phyloP scores from a whole-genome alignment of 1,284 basidiomycete species.

The Puccinia horiana region DNA sequence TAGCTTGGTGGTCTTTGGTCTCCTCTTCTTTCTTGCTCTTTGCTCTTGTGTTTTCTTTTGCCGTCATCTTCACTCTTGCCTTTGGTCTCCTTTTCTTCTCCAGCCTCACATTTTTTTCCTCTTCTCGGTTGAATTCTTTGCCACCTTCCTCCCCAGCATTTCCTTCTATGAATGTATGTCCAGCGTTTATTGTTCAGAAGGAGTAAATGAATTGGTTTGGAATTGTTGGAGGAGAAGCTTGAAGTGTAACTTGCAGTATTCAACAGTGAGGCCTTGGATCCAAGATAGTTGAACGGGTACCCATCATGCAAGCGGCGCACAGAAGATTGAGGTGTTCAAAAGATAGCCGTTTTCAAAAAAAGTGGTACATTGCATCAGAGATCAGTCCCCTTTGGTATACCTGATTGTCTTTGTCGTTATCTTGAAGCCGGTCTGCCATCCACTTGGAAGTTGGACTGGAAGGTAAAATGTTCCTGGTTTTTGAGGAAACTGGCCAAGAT shows the following conservation, averaged over 20 bases:
- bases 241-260: background rate
- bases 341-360: background rate
- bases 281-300: constrained; percentile 1
- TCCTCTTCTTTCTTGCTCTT: too few species aligned
- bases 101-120: too few species aligned
- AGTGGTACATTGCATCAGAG: background rate
- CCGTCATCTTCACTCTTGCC: too few species aligned
- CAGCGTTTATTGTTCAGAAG: background rate
- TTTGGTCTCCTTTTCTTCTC: too few species aligned
- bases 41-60: too few species aligned
- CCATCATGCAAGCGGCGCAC: background rate
- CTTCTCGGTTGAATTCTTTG: too few species aligned
- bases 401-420: background rate
- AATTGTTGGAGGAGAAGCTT: constrained; percentile 1
- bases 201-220: background rate
- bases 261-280: background rate
- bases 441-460: background rate
- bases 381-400: background rate
- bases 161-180: too few species aligned
- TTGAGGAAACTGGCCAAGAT: background rate
- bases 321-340: background rate
- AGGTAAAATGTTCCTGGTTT: background rate
- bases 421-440: background rate
- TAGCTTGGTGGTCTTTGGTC: too few species aligned
- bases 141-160: too few species aligned